Base-by-base conservation (phyloP, 495 filamentous ascomycete genomes). In the Jackrogersella minutella region DNA sequence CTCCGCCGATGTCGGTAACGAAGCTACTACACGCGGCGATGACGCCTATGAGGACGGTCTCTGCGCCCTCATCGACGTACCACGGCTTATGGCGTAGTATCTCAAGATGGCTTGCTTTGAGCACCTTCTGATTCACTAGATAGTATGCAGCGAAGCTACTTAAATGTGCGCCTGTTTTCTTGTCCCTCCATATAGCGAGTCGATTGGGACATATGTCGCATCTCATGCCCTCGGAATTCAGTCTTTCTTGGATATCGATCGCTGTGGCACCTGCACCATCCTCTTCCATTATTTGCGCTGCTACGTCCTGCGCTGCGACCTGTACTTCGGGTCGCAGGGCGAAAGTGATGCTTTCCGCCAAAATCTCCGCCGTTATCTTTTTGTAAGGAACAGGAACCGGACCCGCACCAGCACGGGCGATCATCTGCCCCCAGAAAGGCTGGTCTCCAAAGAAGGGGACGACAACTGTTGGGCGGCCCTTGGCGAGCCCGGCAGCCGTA, bases 401-500 rank as follows among this genome's bases (percentile, higher is more conserved):
- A 5, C 82, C 82, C 22, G 82, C 82, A 9, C 82, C 82, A 21
- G 82, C 80, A 68, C 62, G 47, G 8, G 76, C 75, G 1, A 85
- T 79, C 85, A 87, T 86, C 14, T 79, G 68, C 11, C 82, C 85
- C 85, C 85, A 87, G 63, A 85, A 85, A 17, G 81, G 82, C 62
- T 86, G 84, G 41, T 90, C 88, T 36, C 86, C 87, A 66, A 90
- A 89, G 68, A 90, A 90, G 0, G 87, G 87, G 0, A 90, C 79
- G 5, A 90, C 83, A 80, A 76, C 16, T 0, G 87, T 90, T 0
- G 88, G 86, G n/a, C 78, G 70, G 4, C 83, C 87, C 43, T 81
- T 80, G 0, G 78, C 74, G 1, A 90, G 80, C 16, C 87, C 88
- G 19, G 83, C 84, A 11, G 87, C 87, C 5, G 87, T 90, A 0